Base-by-base conservation (phyloP, 768 basidiomycete genomes). In the Mycena polygramma region DNA sequence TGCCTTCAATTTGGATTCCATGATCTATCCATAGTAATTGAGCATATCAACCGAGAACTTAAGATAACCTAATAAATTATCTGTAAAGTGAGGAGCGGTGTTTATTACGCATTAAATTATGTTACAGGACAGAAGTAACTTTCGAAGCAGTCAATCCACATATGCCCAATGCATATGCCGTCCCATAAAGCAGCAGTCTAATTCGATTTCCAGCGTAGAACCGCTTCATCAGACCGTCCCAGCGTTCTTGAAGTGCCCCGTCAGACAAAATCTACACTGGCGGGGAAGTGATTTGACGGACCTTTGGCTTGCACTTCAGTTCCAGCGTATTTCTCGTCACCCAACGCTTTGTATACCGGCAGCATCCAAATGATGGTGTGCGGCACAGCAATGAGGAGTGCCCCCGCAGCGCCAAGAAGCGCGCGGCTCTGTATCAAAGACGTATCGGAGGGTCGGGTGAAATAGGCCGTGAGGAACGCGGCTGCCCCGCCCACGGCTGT, bases 351-450 rank as follows among this genome's bases (percentile, higher is more conserved):
- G 45, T 69, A 69, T 26, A 63, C 20, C 24, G 68, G 68, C 20
- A 63, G 43, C 68, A 69, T 63, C 43, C 52, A 53, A 19, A 68
- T 43, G 0, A 55, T 17, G 8, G 68, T 69, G 55, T 69, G 68
- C 5, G 68, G 68, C 2, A 69, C 8, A 11, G 68, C 60, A 7
- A 63, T 14, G 6, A 63, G 19, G 7, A 69, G 35, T 6, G 61
- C 11, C 4, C 52, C 60, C 20, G 60, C 60, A 2, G 53, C 68
- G 53, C 4, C 45, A 11, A 69, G 61, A 4, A 69, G 68, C 19
- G 68, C 68, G 20, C 60, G 58, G 17, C 39, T 39, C 2, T 68
- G 67, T 15, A 46, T 22, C 8, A 35, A 11, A 1, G 68, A 57
- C 4, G 55, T 58, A 43, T 69, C 68, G 17, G 54, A 30, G 14